A percentile compares a stretch with the other conserved stretches of the same genome.
Evolutionary conservation across 2,329 filamentous ascomycete genomes (phyloP).

Genomic region (Penicillium sp.): DNA sequence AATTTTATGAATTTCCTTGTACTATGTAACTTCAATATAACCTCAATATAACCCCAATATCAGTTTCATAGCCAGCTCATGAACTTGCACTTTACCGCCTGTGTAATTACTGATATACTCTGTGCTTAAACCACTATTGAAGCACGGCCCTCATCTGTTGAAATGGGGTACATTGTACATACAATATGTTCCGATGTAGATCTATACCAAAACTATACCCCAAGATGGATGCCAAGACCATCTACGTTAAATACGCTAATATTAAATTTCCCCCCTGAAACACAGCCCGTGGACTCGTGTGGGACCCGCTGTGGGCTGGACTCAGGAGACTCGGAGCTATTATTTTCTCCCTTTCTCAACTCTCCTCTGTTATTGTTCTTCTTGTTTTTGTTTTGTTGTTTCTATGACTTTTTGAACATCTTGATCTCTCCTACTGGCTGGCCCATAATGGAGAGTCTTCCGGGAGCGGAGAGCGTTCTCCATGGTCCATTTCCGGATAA

Average conservation of each 20-base stretch:
- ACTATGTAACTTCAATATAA: too few species aligned
- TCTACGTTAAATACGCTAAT: too few species aligned
- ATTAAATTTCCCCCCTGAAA: constrained; percentile 9
- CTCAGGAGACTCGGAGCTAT: constrained; percentile 13
- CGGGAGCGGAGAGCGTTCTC: constrained; percentile 30
- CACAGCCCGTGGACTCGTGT: constrained; percentile 7
- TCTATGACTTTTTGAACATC: constrained; percentile 1
- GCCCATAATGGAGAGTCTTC: constrained; percentile 36
- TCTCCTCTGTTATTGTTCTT: neutral
- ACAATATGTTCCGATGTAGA: neutral
- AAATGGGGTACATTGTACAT: too few species aligned
- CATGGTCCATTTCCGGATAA: constrained; percentile 32
- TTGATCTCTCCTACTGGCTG: constrained; percentile 26
- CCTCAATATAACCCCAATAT: too few species aligned
- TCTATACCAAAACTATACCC: neutral
- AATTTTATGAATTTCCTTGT: too few species aligned
- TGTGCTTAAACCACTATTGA: too few species aligned
- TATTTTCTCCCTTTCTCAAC: constrained; percentile 4
- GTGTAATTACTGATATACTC: too few species aligned
- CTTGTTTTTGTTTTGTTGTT: neutral
- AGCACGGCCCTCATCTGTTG: too few species aligned
- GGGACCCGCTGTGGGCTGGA: constrained; percentile 14
- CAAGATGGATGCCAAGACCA: neutral
- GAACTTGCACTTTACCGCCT: too few species aligned
- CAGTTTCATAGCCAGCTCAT: too few species aligned